Evolutionary conservation across 306 rosid species (phyloP).

Genomic region (Rosa chinensis): DNA sequence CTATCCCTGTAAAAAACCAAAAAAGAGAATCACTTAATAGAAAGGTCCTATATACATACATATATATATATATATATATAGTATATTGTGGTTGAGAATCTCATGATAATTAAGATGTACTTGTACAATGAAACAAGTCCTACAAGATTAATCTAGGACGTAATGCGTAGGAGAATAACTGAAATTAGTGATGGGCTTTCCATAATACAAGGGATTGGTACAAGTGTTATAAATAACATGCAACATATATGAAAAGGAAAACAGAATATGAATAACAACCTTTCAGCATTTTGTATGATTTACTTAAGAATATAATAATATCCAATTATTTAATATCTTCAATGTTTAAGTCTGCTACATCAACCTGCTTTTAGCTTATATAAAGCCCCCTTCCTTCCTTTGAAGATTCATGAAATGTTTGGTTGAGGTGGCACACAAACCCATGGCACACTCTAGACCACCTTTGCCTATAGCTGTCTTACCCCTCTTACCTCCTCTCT

Average conservation of each 20-base stretch:
- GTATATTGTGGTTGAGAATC: background rate
- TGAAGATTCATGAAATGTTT: constrained; percentile 15
- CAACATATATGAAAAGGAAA: constrained; percentile 16
- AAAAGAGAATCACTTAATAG: no score
- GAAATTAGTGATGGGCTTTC: constrained; percentile 26
- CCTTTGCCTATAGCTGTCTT: background rate
- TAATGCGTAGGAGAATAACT: constrained; percentile 14
- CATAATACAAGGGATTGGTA: constrained; percentile 39
- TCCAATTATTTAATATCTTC: background rate
- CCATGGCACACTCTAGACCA: background rate
- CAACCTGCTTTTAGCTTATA: constrained; percentile 38
- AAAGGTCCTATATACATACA: no score
- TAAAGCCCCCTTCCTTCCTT: constrained; percentile 31
- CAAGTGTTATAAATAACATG: constrained; percentile 27
- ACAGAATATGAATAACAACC: constrained; percentile 59
- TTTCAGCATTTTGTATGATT: constrained; percentile 12
- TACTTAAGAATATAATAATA: background rate
- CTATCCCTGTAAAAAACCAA: no score
- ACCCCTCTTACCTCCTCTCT: background rate
- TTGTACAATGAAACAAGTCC: background rate
- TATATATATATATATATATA: no score
- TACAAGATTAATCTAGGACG: background rate
- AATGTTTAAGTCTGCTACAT: background rate
- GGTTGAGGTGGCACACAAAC: background rate
- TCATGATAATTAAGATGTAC: background rate